phyloP scores from a whole-genome alignment of 176 grass and related monocot genomes.

The Oryza longistaminata region DNA sequence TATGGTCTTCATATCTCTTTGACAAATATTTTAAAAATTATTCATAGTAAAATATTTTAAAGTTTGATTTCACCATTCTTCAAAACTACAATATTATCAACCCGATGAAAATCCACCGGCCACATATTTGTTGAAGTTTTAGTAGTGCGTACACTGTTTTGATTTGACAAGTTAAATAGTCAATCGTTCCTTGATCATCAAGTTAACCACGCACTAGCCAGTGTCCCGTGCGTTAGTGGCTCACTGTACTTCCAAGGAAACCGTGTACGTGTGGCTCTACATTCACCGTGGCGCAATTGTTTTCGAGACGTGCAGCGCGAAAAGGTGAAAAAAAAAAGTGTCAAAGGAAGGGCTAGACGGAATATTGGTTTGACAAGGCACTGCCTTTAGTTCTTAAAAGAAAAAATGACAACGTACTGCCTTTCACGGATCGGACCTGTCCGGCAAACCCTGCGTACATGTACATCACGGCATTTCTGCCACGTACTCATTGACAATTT shows the following conservation, averaged over 20 bases:
- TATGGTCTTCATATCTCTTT: too few relatives aligned
- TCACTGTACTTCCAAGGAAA: neutral
- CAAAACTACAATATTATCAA: too few relatives aligned
- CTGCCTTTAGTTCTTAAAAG: too few relatives aligned
- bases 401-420: too few relatives aligned
- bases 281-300: too few relatives aligned
- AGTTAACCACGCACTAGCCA: neutral
- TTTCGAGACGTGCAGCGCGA: neutral
- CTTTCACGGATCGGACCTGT: neutral
- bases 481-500: neutral
- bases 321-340: neutral
- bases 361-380: constrained; percentile 5
- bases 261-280: too few relatives aligned
- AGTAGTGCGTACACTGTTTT: neutral
- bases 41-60: too few relatives aligned
- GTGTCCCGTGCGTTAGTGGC: neutral
- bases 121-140: too few relatives aligned
- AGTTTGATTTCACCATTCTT: too few relatives aligned
- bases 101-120: too few relatives aligned
- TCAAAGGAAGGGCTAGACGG: neutral
- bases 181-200: neutral
- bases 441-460: neutral
- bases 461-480: neutral
- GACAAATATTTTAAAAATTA: too few relatives aligned
- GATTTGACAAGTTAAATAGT: neutral